Percentiles rank a stretch among this genome's conserved stretches.
phyloP scores from a whole-genome alignment of 352 stramenopile species.

The Phytophthora agathidicida region DNA sequence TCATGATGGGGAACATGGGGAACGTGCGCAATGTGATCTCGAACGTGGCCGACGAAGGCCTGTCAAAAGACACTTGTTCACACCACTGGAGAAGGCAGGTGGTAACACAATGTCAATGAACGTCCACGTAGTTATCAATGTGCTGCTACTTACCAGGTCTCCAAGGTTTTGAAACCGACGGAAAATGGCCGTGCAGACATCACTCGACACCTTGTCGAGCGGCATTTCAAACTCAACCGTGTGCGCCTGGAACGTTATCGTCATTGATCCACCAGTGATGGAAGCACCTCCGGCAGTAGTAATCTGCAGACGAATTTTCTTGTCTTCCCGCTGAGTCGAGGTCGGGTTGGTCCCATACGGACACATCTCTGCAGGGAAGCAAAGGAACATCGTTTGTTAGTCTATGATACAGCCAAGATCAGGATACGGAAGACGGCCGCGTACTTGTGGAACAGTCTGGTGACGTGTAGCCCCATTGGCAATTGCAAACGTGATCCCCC shows the following conservation, averaged over 20 bases:
- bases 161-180: constrained; percentile 75
- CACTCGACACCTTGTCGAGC: constrained; percentile 56
- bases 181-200: constrained; percentile 65
- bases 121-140: too few species aligned
- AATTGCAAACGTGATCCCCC: constrained; percentile 78
- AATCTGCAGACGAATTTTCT: constrained; percentile 59
- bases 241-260: constrained; percentile 72
- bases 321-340: constrained; percentile 42
- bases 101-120: neutral
- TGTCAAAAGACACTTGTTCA: constrained; percentile 38
- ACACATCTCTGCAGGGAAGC: constrained; percentile 61
- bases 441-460: constrained; percentile 69
- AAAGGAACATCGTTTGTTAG: neutral
- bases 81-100: constrained; percentile 34
- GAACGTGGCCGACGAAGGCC: constrained; percentile 39
- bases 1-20: constrained; percentile 77
- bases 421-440: constrained; percentile 6
- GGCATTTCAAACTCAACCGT: constrained; percentile 69
- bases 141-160: constrained; percentile 44
- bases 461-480: constrained; percentile 69
- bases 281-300: constrained; percentile 10
- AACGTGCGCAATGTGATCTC: constrained; percentile 73
- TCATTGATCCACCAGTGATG: constrained; percentile 46
- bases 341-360: constrained; percentile 66
- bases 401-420: neutral